Base-by-base conservation (phyloP, 306 rosid species). In the Vigna radiata region DNA sequence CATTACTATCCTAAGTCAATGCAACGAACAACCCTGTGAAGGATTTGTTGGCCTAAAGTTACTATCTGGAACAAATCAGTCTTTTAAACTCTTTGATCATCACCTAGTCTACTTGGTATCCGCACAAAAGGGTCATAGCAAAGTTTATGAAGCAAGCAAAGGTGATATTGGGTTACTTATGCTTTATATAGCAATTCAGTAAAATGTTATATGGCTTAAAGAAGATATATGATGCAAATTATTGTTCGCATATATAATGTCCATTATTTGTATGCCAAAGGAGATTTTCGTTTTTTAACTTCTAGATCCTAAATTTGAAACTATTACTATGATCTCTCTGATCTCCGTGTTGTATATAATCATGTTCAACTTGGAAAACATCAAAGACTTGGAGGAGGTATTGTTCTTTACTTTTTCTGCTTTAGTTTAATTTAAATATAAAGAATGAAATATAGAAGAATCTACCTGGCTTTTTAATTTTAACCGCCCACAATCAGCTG, bases 281-380 rank as follows among this genome's bases (percentile, higher is more conserved):
- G 54, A 25, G 39, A 70, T 62, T 50, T 60, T 23, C 21, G 11
- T 75, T 29, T 21, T 21, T 21, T 21, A 21, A 21, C 23, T 29
- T 62, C 19, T 15, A 8, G n/a, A 39, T 39, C 68, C 4, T 74
- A 17, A 47, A 50, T 29, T 74, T 4, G 69, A 65, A 49, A 19
- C 37, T 21, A 10, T 31, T 37, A 64, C n/a, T 64, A 9, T 18
- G 43, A 68, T 74, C 63, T 29, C 63, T 66, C 31, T 31, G 29
- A 15, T 21, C 16, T 21, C 21, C 21, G 10, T 9, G 11, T 21
- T 61, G 44, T 36, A n/a, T 81, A 94, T 96, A 55, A n/a, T 94
- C 89, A 94, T 92, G 98, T 89, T 94, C 87, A 90, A 84, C 80
- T 80, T 94, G 89, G 90, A 88, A 60, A 88, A 75, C 75, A 93